phyloP scores from a whole-genome alignment of 1,284 basidiomycete species.

The Microbotryum saponariae region DNA sequence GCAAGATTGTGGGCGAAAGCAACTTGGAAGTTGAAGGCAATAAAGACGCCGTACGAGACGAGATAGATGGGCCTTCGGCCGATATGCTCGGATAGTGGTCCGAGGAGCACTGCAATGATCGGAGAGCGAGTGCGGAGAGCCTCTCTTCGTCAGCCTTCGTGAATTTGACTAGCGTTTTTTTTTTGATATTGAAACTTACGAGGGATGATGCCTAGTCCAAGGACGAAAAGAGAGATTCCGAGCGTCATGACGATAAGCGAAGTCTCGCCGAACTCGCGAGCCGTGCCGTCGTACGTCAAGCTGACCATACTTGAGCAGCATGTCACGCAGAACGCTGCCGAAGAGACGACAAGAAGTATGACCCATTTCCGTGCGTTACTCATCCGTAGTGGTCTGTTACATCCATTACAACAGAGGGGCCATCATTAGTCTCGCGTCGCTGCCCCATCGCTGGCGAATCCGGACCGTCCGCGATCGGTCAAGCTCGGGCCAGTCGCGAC shows the following conservation, averaged over 20 bases:
- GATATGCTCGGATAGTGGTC: constrained; percentile 32
- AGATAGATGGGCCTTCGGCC: constrained; percentile 30
- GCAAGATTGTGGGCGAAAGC: constrained; percentile 55
- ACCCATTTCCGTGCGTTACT: constrained; percentile 9
- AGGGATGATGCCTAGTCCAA: constrained; percentile 24
- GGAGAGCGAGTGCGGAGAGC: not conserved
- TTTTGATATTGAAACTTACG: not conserved
- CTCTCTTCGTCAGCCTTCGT: not conserved
- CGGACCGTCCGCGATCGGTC: too few relatives aligned
- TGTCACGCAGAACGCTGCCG: constrained; percentile 45
- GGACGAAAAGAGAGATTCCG: constrained; percentile 58
- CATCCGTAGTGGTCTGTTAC: constrained; percentile 22
- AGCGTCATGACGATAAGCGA: constrained; percentile 62
- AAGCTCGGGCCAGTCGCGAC: too few relatives aligned
- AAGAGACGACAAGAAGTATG: constrained; percentile 11
- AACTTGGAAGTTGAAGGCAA: constrained; percentile 51
- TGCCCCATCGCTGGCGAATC: too few relatives aligned
- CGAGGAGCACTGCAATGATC: constrained; percentile 19
- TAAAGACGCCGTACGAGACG: constrained; percentile 27
- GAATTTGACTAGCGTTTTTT: too few relatives aligned
- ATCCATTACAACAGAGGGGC: too few relatives aligned
- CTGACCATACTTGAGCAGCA: constrained; percentile 58
- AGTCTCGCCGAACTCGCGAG: constrained; percentile 52
- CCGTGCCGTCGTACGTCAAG: constrained; percentile 59
- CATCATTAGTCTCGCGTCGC: too few relatives aligned